A percentile compares a stretch with the other conserved stretches of the same genome.
These are phyloP conservation scores for Colletotrichum tabaci DNA, from an alignment of 2,329 filamentous ascomycete species.

Conservation along the genomic window DNA sequence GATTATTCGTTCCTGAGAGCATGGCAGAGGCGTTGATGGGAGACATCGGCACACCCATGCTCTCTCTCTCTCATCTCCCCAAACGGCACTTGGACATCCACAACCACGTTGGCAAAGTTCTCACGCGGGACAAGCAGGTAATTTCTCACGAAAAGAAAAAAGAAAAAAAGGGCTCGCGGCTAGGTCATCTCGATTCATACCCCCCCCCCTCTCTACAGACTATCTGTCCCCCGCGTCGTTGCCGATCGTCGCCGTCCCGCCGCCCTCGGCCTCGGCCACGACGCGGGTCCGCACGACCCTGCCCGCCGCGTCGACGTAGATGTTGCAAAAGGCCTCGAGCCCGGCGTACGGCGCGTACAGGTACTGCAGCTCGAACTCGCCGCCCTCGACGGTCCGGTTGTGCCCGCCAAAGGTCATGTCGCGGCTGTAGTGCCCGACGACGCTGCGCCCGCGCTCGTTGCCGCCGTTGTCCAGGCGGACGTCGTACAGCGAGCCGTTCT, in stretches of 20 bases:
- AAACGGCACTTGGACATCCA: slow-evolving; percentile 13
- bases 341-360: slow-evolving; percentile 66
- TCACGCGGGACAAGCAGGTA: background rate
- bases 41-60: background rate
- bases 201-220: background rate
- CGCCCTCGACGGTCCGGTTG: slow-evolving; percentile 60
- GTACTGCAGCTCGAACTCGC: slow-evolving; percentile 68
- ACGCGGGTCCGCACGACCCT: slow-evolving; percentile 66
- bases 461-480: slow-evolving; percentile 69
- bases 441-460: slow-evolving; percentile 56
- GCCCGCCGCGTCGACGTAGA: slow-evolving; percentile 64
- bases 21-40: background rate
- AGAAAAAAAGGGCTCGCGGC: background rate
- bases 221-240: slow-evolving; percentile 49
- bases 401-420: slow-evolving; percentile 71
- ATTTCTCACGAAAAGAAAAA: slow-evolving; percentile 6
- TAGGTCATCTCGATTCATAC: background rate
- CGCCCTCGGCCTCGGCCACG: slow-evolving; percentile 66
- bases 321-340: slow-evolving; percentile 60
- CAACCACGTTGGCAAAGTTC: slow-evolving; percentile 16
- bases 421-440: slow-evolving; percentile 64
- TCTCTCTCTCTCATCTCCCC: background rate
- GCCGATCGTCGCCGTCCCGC: slow-evolving; percentile 66
- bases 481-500: slow-evolving; percentile 69
- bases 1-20: slow-evolving; percentile 20